These are phyloP conservation scores for Kondoa subrosea DNA, from an alignment of 768 basidiomycete genomes.

Conservation along the genomic window DNA sequence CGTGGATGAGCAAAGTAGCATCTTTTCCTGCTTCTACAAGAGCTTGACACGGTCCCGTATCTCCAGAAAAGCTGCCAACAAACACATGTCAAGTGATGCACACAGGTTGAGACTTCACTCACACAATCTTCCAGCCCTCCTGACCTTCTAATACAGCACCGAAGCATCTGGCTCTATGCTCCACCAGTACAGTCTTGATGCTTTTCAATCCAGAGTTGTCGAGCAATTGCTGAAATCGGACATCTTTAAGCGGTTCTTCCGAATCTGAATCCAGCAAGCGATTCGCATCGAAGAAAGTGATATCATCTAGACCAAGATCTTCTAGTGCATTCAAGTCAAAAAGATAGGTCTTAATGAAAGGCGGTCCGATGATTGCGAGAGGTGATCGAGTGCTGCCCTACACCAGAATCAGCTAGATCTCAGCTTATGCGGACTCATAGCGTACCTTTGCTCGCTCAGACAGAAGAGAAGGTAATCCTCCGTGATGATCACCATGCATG, in stretches of 20 bases:
- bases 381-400: constrained; percentile 31
- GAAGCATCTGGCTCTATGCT: constrained; percentile 55
- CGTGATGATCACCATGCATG: constrained; percentile 81
- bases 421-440: too few species aligned
- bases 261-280: neutral
- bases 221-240: constrained; percentile 4
- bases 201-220: constrained; percentile 40
- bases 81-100: neutral
- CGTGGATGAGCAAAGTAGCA: constrained; percentile 77
- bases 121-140: constrained; percentile 66
- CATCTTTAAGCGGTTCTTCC: too few species aligned
- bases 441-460: constrained; percentile 51
- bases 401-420: too few species aligned
- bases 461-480: constrained; percentile 59
- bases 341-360: constrained; percentile 48
- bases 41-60: constrained; percentile 59
- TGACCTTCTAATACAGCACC: constrained; percentile 51
- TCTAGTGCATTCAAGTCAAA: constrained; percentile 56
- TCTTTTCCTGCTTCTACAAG: constrained; percentile 48
- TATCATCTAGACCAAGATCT: constrained; percentile 44
- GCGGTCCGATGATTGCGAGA: constrained; percentile 52
- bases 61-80: constrained; percentile 64
- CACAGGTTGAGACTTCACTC: constrained; percentile 27
- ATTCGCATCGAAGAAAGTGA: constrained; percentile 22
- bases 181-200: constrained; percentile 53